A percentile compares a stretch with the other conserved stretches of the same genome.
phyloP scores from a whole-genome alignment of 306 rosid species.

The Arachis stenosperma region DNA sequence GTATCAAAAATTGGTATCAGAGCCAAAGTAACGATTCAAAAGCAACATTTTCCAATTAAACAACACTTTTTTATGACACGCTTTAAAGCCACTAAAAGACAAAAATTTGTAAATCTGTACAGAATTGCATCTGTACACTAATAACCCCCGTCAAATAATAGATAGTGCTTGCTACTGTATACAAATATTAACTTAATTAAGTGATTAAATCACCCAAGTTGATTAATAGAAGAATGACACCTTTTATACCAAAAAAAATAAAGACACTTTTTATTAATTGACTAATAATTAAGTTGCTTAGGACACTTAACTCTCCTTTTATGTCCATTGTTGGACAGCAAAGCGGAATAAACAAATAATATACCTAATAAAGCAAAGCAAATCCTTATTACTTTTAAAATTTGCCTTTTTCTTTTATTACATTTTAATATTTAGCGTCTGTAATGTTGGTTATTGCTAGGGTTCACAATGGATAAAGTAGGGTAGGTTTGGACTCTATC shows the following conservation, averaged over 20 bases:
- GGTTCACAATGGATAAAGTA: no score
- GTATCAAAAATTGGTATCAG: no score
- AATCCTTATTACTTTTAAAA: slow-evolving; percentile 36
- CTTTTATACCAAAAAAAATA: slow-evolving; percentile 28
- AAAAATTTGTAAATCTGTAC: no score
- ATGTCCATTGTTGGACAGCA: slow-evolving; percentile 49
- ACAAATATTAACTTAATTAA: background rate
- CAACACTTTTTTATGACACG: no score
- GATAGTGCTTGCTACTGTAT: slow-evolving; percentile 44
- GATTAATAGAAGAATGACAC: slow-evolving; percentile 40
- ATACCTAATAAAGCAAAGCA: slow-evolving; percentile 53
- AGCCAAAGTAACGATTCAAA: no score
- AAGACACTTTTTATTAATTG: slow-evolving; percentile 46
- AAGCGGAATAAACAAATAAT: slow-evolving; percentile 50
- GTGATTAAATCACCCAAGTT: background rate
- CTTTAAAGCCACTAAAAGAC: no score
- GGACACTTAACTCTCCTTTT: slow-evolving; percentile 49
- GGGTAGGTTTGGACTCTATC: no score
- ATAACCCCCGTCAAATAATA: slow-evolving; percentile 39
- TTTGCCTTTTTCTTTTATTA: slow-evolving; percentile 32
- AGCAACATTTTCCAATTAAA: no score
- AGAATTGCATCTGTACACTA: no score
- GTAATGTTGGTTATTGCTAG: background rate
- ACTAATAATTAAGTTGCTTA: slow-evolving; percentile 49
- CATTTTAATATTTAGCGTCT: slow-evolving; percentile 44